Base-by-base conservation (phyloP, 805 yeast species). In the Nematodospora valgi region DNA sequence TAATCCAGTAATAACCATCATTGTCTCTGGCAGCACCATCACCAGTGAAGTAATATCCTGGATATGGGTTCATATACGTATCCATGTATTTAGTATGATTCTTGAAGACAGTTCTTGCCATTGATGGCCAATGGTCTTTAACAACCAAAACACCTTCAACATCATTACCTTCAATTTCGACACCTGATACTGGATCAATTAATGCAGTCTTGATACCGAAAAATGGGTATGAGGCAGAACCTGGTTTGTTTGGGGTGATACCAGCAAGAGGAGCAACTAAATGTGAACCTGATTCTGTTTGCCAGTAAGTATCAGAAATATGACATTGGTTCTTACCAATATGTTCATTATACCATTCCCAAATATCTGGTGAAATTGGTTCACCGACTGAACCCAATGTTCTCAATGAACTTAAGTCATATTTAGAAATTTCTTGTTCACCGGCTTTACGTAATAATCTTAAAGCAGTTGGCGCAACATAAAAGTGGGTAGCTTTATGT, bases 21-120 rank as follows among this genome's bases (percentile, higher is more conserved):
- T 74, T 69, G 56, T 85, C 94, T 55, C 89, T 74, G 13, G 88
- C 91, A 18, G 91, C 93, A 62, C 94, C 94, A 62, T 85, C 95
- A 51, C 95, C 95, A 1, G 93, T 80, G 68, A 85, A 85, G 66
- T 83, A 85, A 57, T 74, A 77, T 32, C 88, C 88, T 32, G 85
- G 84, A 64, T 83, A 85, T 35, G 93, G 91, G 39, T 76, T 80
- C 57, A 83, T 64, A 62, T 85, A 85, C n/a, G 93, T 85, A 50
- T 85, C 94, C 65, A 80, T 62, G 62, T 68, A 85, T 56, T 87
- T 72, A 46, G 71, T 70, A 61, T 84, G 83, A 63, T 85, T 83
- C 43, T 74, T 74, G 84, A 86, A 84, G 44, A 85, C 83, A 16
- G 88, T 69, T 68, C 95, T 76, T 14, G 93, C 85, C 73, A 85